These are phyloP conservation scores for Ilyonectria mors-panacis DNA, from an alignment of 2,329 filamentous ascomycete species.

Conservation along the genomic window DNA sequence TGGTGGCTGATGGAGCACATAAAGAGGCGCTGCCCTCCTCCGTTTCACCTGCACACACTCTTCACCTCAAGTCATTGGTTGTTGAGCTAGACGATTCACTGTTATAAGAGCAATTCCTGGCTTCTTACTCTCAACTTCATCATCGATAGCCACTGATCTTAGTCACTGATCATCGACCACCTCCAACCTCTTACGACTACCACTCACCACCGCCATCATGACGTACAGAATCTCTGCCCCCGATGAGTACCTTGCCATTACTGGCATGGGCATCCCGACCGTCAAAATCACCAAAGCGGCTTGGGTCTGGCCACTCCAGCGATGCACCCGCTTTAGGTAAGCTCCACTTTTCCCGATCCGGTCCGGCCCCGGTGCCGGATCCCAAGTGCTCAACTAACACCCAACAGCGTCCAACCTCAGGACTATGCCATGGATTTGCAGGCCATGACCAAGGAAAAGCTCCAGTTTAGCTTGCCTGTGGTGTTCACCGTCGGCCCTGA, in stretches of 20 bases:
- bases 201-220: constrained; percentile 53
- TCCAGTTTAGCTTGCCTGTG: constrained; percentile 85
- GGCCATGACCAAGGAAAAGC: constrained; percentile 91
- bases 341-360: background rate
- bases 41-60: background rate
- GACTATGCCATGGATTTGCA: constrained; percentile 88
- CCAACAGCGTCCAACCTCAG: constrained; percentile 75
- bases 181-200: background rate
- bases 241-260: constrained; percentile 90
- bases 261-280: constrained; percentile 81
- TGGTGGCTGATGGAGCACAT: background rate
- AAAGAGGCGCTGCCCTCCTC: background rate
- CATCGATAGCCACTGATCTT: background rate
- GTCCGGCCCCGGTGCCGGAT: background rate
- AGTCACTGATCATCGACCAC: background rate
- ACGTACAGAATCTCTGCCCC: constrained; percentile 80
- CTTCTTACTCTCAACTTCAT: background rate
- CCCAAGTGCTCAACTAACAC: constrained; percentile 21
- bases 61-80: constrained; percentile 2
- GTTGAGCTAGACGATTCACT: background rate
- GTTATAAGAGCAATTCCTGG: no score
- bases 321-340: constrained; percentile 67
- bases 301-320: constrained; percentile 80
- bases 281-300: constrained; percentile 85
- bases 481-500: constrained; percentile 90